phyloP scores from a whole-genome alignment of 2,329 filamentous ascomycete species.

The Alternaria hordeiaustralica region DNA sequence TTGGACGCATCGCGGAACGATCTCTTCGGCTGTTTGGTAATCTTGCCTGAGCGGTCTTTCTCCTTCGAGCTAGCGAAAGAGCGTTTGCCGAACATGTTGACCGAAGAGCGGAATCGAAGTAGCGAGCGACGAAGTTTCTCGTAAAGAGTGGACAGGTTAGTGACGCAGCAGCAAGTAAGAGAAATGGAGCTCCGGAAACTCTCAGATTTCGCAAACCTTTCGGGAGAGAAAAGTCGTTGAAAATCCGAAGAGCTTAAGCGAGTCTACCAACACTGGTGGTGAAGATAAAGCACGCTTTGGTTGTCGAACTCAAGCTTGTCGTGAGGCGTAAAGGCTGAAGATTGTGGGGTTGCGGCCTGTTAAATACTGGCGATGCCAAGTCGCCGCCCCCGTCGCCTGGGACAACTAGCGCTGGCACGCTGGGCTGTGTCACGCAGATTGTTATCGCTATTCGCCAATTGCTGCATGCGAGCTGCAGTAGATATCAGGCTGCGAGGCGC shows the following conservation, averaged over 20 bases:
- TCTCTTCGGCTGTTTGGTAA: slow-evolving; percentile 79
- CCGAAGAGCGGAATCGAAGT: slow-evolving; percentile 51
- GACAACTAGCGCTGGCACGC: slow-evolving; percentile 33
- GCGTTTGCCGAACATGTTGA: slow-evolving; percentile 83
- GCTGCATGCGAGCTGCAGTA: slow-evolving; percentile 21
- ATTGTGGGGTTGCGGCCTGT: slow-evolving; percentile 39
- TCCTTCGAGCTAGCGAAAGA: slow-evolving; percentile 80
- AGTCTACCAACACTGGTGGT: slow-evolving; percentile 40
- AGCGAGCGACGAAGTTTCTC: slow-evolving; percentile 53
- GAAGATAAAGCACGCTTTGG: slow-evolving; percentile 45
- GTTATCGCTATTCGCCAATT: slow-evolving; percentile 38
- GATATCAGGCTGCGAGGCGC: slow-evolving; percentile 31
- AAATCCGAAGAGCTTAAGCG: slow-evolving; percentile 47
- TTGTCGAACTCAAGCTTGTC: slow-evolving; percentile 52
- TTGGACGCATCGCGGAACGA: slow-evolving; percentile 78
- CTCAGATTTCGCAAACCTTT: slow-evolving; percentile 47
- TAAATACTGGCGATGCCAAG: slow-evolving; percentile 42
- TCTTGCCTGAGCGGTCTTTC: slow-evolving; percentile 87
- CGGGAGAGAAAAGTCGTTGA: slow-evolving; percentile 40
- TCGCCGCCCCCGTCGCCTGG: slow-evolving; percentile 33
- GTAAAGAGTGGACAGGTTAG: slow-evolving; percentile 56
- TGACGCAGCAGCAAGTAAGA: slow-evolving; percentile 60
- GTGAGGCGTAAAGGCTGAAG: slow-evolving; percentile 43
- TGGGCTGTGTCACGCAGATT: slow-evolving; percentile 36
- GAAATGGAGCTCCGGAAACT: slow-evolving; percentile 60